These are phyloP conservation scores for Fusarium paranaense DNA, from an alignment of 2,329 filamentous ascomycete species.

Conservation along the genomic window DNA sequence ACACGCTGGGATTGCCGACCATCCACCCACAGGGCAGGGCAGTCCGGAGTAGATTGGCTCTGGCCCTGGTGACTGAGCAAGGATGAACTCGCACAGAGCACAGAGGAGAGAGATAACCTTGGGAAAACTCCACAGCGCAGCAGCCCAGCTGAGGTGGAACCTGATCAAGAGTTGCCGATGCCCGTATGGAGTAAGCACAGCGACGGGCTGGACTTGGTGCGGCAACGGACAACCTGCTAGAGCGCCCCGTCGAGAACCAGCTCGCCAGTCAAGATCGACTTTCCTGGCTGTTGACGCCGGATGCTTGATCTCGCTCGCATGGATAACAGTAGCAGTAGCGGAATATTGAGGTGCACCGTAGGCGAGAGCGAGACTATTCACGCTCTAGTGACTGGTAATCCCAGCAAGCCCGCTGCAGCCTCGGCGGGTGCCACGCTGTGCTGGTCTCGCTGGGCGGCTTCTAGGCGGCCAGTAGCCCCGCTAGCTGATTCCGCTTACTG, in stretches of 20 bases:
- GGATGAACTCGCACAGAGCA: not conserved
- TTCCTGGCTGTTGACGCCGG: not conserved
- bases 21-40: not conserved
- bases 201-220: conserved; percentile 20
- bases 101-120: not conserved
- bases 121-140: not conserved
- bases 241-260: not conserved
- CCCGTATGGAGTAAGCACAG: not conserved
- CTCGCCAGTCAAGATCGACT: not conserved
- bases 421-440: conserved; percentile 8
- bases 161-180: conserved; percentile 1
- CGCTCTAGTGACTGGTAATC: conserved; percentile 11
- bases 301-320: not conserved
- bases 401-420: conserved; percentile 16
- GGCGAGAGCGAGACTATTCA: not conserved
- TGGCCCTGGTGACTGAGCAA: not conserved
- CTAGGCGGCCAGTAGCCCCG: conserved; percentile 10
- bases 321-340: not conserved
- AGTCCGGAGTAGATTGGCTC: not conserved
- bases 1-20: not conserved
- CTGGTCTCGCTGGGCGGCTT: not conserved
- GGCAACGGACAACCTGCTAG: conserved; percentile 18
- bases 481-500: not conserved
- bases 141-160: conserved; percentile 8
- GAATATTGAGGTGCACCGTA: not conserved